Base-by-base conservation (phyloP, 805 yeast species). In the Ogataea corticis region DNA sequence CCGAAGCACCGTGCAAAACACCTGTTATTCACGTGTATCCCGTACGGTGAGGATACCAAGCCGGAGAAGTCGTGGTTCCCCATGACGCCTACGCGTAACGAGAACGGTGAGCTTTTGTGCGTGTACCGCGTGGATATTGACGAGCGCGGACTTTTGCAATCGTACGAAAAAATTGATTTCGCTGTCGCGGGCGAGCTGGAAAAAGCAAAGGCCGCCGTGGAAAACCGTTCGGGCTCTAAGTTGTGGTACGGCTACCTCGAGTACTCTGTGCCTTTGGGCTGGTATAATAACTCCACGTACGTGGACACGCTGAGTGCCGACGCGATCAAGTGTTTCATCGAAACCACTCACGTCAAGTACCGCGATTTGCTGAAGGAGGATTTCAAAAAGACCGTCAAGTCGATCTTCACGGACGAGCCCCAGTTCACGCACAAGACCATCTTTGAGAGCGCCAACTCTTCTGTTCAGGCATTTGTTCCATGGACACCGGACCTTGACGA, bases 171-270 rank as follows among this genome's bases (percentile, higher is more conserved):
- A 12, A 30, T 43, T n/a, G 38, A 38, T 19, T 35, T 42, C 19
- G 18, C 17, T 7, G 45, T 36, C 16, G 15, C 6, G 15, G 28
- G 4, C 13, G 35, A 33, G 5, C 30, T 42, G 13, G 25, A 11
- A 17, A 10, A 17, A 7, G 39, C 39, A 15, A 32, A 39, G 15
- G 11, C 16, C 16, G 21, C n/a, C 12, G 39, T 25, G 6, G 32
- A 18, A 16, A 28, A 18, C 5, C n/a, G 15, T 13, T 12, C 16
- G 19, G 32, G 16, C 16, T 32, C 33, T 13, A 32, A 32, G 19
- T 6, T 45, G 7, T 45, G 49, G 49, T 45, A 41, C 31, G 49
- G 37, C 18, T 45, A 45, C 18, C 25, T 45, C 15, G 49, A 45
- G 41, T 32, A 35, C 25, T 12, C 32, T 12, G 41, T 12, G n/a